Conservation (phyloP, 1,139 yeast species). For the Candida sp. region DNA sequence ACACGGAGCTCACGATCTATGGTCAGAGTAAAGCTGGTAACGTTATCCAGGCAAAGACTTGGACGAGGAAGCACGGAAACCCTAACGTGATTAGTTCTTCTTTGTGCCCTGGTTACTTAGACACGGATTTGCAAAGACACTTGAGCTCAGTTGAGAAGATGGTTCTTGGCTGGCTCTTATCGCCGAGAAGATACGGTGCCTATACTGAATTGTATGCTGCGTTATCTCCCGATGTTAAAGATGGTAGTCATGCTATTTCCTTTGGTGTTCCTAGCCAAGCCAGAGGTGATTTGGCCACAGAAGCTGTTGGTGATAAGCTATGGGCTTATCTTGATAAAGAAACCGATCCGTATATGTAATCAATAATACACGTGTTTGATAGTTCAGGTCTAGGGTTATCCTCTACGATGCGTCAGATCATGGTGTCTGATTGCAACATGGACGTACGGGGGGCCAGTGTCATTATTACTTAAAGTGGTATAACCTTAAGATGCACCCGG, state of each 20-base stretch:
- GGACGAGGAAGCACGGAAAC: constrained; percentile 42
- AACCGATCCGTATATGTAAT: constrained; percentile 13
- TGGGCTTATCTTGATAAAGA: constrained; percentile 14
- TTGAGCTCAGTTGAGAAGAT: constrained; percentile 12
- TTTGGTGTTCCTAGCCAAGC: constrained; percentile 26
- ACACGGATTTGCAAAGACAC: constrained; percentile 44
- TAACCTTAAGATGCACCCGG: too few relatives aligned
- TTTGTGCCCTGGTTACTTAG: constrained; percentile 51
- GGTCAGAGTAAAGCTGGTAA: constrained; percentile 56
- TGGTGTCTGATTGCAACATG: too few relatives aligned
- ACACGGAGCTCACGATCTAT: constrained; percentile 21
- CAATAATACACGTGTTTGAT: too few relatives aligned
- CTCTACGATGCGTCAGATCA: too few relatives aligned
- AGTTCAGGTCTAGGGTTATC: too few relatives aligned
- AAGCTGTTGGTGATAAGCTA: constrained; percentile 15
- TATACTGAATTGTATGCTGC: constrained; percentile 27
- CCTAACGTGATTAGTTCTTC: constrained; percentile 39
- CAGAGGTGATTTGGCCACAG: constrained; percentile 14
- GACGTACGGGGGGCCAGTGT: too few relatives aligned
- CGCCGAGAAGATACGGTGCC: constrained; percentile 20
- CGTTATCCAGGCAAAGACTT: constrained; percentile 44
- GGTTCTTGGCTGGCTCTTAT: constrained; percentile 6
- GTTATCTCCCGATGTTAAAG: constrained; percentile 20
- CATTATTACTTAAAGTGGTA: too few relatives aligned
- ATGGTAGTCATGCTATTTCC: constrained; percentile 21